Base-by-base conservation (phyloP, 257 asterid species). In the Solanum dulcamara region DNA sequence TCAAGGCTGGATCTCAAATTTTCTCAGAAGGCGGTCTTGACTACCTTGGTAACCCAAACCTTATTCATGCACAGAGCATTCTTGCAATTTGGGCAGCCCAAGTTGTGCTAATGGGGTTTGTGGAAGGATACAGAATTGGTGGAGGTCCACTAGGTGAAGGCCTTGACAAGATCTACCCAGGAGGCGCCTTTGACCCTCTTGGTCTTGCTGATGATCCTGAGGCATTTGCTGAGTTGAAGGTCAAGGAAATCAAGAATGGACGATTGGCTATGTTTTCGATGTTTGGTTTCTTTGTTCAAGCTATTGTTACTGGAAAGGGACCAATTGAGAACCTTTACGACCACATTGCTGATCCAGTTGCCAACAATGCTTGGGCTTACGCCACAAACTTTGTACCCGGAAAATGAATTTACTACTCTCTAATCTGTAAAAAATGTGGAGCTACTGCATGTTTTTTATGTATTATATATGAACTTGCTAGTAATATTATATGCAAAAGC, bases 111-210 rank as follows among this genome's bases (percentile, higher is more conserved):
- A 95, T 95, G 98, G 97, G 98, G 7, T 85, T 92, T 10, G 83
- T 94, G 1, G 98, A 95, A 48, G 98, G 99, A 0, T 95, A 95
- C 93, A 89, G 97, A 66, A 92, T 95, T 2, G 99, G 98, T 0
- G 98, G 99, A 3, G 99, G 98, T 67, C 98, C 98, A 7, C 91
- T 94, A 0, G 98, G 98, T 0, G 97, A 94, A 84, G 98, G 98
- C 9, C 94, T 95, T 6, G 98, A 95, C 87, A 93, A 94, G 91
- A 72, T 95, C 48, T 95, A 94, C 88, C 98, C 98, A 0, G 98
- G 98, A 1, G 97, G 98, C 14, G 84, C 94, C 0, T 94, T 94
- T 40, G 98, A 94, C 91, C 98, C 98, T 1, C 87, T 94, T 87
- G 98, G 97, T 0, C 70, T 91, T 24, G 93, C 94, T 20, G 94